phyloP scores from a whole-genome alignment of 768 basidiomycete genomes.

The Pisolithus marmoratus region DNA sequence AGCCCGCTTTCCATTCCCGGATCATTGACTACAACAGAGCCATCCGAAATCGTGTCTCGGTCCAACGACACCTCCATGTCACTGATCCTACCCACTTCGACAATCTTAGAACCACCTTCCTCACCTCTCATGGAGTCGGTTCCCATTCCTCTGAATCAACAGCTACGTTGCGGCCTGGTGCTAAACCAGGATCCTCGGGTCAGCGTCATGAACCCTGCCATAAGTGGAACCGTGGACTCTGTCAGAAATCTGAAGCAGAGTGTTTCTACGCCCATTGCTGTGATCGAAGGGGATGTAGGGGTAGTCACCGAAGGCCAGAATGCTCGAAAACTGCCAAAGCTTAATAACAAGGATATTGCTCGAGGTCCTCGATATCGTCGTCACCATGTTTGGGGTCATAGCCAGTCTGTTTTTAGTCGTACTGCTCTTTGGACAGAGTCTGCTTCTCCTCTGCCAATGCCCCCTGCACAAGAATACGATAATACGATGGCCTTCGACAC shows the following conservation, averaged over 20 bases:
- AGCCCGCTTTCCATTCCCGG: conserved; percentile 1
- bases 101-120: conserved; percentile 1
- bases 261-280: neutral
- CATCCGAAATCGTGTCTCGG: conserved; percentile 17
- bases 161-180: fast-evolving
- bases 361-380: neutral
- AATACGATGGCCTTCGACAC: conserved; percentile 18
- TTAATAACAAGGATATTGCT: fast-evolving
- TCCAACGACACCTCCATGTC: conserved; percentile 12
- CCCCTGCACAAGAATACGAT: conserved; percentile 1
- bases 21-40: conserved; percentile 31
- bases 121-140: neutral
- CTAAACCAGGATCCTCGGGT: neutral
- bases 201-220: neutral
- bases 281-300: neutral
- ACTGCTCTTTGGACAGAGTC: neutral
- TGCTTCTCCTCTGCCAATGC: neutral
- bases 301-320: neutral
- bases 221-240: neutral
- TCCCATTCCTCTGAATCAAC: too few species aligned
- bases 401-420: neutral
- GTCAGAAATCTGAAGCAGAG: neutral
- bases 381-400: neutral
- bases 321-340: neutral
- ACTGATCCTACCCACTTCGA: conserved; percentile 14